Base-by-base conservation (phyloP, 2,329 filamentous ascomycete genomes). In the Exophiala spinifera region DNA sequence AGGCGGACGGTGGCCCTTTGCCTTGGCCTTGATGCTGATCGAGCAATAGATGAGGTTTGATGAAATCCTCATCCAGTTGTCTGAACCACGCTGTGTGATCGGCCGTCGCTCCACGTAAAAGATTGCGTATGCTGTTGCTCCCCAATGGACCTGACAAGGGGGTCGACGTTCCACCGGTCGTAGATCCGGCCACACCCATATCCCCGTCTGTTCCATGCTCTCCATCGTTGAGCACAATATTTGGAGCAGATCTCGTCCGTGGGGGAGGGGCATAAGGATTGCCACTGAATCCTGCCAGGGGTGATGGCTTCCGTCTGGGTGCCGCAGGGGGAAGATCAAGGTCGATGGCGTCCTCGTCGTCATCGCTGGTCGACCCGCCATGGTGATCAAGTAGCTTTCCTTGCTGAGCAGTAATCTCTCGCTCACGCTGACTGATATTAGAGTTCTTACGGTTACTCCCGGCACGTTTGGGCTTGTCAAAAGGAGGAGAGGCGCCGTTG, bases 41-140 rank as follows among this genome's bases (percentile, higher is more conserved):
- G 17, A 97, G 79, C 61, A 97, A 72, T 51, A 97, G 74, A 67
- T 86, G 89, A 15, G 92, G 92, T 77, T 97, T 97, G 72, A 97
- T 91, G 70, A 91, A 96, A 57, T 91, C 90, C 71, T 99, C 94
- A 69, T 99, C 94, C 56, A 99, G 76, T 72, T 96, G 91, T 63
- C 85, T 86, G 71, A 99, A 95, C 74, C 95, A 83, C 43, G 88
- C 90, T 8, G 89, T 88, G 42, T 95, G 91, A 69, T 99, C 94
- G 47, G 95, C 90, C 1, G 87, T 82, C 14, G 87, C 80, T 1
- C 84, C 83, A 21, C 81, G 88, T 63, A 95, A 84, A 7, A 99
- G 76, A 67, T 92, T 88, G 53, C 85, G 84, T 55, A 96, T 84
- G 84, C 81, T 10, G 89, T 54, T 59, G 33, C 55, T 57, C 4